Base-by-base conservation (phyloP, 768 basidiomycete species). In the Termitomyces titanicus region DNA sequence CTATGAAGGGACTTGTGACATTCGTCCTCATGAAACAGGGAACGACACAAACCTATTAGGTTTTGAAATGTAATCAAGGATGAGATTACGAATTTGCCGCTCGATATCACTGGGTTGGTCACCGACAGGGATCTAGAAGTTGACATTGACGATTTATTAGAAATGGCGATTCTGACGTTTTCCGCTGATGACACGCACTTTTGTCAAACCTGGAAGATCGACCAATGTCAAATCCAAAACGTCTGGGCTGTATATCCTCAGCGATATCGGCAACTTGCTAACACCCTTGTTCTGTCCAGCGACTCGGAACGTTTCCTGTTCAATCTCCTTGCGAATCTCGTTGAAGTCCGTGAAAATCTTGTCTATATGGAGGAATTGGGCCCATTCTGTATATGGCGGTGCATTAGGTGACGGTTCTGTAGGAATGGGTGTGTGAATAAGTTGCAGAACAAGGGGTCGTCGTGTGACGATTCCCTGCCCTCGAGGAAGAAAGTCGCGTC, bases 231-330 rank as follows among this genome's bases (percentile, higher is more conserved):
- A 73, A 70, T 98, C 96, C 61, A 98, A 75, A 34, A 99, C 97
- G 63, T 94, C 85, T 22, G 96, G 94, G 57, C 94, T 97, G 70
- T 89, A 95, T 75, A 99, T 97, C 68, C 93, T 83, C 45, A 99
- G 79, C 55, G 94, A 92, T 64, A 98, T 98, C 2, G 96, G 95
- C 45, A 97, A 71, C 68, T 95, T 94, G 74, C 93, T 95, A 56
- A 99, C 89, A 43, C 97, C 97, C 73, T 98, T 99, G 72, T 98
- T 98, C 77, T 98, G 95, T 0, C 97, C 97, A 0, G 97, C 97
- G 17, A 99, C 95, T 42, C 97, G 79, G 70, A 88, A 94, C 2
- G 97, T 99, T 77, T 99, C 97, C 68, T 92, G 88, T 71, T 99
- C 97, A 56, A 99, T 99, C 75, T 99, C 97, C 61, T 88, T 89